Evolutionary conservation across 2,329 filamentous ascomycete genomes (phyloP).

Genomic region (Exophiala bonariae): DNA sequence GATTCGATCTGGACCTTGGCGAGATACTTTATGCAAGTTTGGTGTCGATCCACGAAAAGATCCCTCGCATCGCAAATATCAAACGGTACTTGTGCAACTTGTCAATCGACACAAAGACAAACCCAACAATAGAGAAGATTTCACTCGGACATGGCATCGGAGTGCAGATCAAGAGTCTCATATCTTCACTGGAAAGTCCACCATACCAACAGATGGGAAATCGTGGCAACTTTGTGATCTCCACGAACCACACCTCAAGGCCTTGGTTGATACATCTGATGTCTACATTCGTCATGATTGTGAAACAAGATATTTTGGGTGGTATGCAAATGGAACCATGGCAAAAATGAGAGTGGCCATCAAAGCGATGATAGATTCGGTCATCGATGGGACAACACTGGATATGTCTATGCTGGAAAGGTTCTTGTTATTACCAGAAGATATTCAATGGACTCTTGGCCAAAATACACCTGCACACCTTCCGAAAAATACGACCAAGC

Average conservation of each 20-base stretch:
- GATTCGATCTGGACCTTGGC: conserved; percentile 89
- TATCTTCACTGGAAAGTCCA: conserved; percentile 74
- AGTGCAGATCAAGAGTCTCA: conserved; percentile 51
- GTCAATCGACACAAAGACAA: conserved; percentile 34
- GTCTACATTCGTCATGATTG: conserved; percentile 58
- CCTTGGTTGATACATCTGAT: conserved; percentile 55
- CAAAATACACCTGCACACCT: conserved; percentile 10
- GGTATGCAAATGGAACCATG: conserved; percentile 79
- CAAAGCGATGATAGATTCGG: conserved; percentile 76
- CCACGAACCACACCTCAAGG: conserved; percentile 70
- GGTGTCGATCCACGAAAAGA: conserved; percentile 82
- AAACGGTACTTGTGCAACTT: conserved; percentile 85
- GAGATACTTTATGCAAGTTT: conserved; percentile 81
- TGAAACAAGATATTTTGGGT: conserved; percentile 69
- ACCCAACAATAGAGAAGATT: conserved; percentile 17
- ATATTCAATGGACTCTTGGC: conserved; percentile 1
- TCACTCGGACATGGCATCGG: conserved; percentile 13
- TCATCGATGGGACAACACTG: conserved; percentile 46
- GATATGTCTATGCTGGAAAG: conserved; percentile 37
- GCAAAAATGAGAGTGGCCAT: conserved; percentile 84
- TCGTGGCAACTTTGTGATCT: conserved; percentile 96
- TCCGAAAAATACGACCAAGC: conserved; percentile 13
- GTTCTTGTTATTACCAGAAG: conserved; percentile 40
- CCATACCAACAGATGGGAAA: conserved; percentile 75
- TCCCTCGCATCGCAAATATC: conserved; percentile 76